Conservation (phyloP, 306 rosid species). For the Arachis stenosperma region DNA sequence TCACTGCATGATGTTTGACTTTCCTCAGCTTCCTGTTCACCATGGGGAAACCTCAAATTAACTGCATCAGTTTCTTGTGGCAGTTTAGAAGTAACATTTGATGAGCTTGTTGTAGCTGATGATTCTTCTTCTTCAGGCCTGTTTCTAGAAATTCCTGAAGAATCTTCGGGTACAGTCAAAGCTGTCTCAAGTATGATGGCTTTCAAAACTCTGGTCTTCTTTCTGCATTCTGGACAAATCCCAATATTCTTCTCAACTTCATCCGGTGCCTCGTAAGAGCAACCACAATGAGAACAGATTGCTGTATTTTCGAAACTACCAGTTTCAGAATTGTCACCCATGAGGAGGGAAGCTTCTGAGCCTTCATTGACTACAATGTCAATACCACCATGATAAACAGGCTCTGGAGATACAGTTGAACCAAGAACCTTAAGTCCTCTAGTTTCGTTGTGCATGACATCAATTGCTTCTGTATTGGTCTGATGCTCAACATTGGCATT, state of each 20-base stretch:
- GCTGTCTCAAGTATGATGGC: slow-evolving; percentile 44
- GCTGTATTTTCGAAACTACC: slow-evolving; percentile 45
- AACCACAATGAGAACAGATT: slow-evolving; percentile 66
- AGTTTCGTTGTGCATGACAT: slow-evolving; percentile 40
- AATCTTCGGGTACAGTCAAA: slow-evolving; percentile 45
- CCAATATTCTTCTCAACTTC: slow-evolving; percentile 41
- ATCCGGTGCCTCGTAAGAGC: slow-evolving; percentile 44
- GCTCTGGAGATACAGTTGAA: slow-evolving; percentile 44
- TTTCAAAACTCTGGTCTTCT: slow-evolving; percentile 48
- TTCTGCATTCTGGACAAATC: slow-evolving; percentile 68
- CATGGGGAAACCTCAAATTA: slow-evolving; percentile 45
- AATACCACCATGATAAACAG: slow-evolving; percentile 34
- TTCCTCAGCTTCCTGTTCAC: slow-evolving; percentile 48
- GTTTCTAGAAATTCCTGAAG: slow-evolving; percentile 38
- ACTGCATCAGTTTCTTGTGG: slow-evolving; percentile 41
- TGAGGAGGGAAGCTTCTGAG: slow-evolving; percentile 48
- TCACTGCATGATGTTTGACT: slow-evolving; percentile 49
- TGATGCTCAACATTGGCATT: slow-evolving; percentile 48
- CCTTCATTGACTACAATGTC: slow-evolving; percentile 45
- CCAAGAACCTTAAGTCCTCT: slow-evolving; percentile 43
- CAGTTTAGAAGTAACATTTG: slow-evolving; percentile 41
- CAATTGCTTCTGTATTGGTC: slow-evolving; percentile 39
- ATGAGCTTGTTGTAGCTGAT: slow-evolving; percentile 40
- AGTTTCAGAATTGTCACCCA: slow-evolving; percentile 48
- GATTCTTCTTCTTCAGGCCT: slow-evolving; percentile 46